These are phyloP conservation scores for Physocladia obscura DNA, from an alignment of 192 early-diverging fungal genomes.

Conservation along the genomic window DNA sequence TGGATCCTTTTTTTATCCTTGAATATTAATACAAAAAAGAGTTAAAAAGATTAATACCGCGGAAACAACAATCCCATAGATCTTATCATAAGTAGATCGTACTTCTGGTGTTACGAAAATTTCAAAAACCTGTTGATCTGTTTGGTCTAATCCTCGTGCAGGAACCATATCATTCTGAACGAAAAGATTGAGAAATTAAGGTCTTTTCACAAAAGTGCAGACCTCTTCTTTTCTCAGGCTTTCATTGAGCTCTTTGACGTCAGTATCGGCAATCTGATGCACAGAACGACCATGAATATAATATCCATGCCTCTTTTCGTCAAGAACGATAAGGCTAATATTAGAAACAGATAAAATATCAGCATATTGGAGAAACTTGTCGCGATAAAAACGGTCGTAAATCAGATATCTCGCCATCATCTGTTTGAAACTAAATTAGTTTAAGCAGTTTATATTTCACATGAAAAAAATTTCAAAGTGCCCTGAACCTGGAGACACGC, in stretches of 20 bases:
- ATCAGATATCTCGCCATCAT: conserved; percentile 28
- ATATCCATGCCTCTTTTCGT: conserved; percentile 60
- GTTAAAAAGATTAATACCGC: too few species aligned
- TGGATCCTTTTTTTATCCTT: conserved; percentile 11
- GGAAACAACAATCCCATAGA: conserved; percentile 38
- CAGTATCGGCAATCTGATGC: conserved; percentile 48
- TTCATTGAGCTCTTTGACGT: conserved; percentile 45
- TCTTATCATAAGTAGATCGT: conserved; percentile 43
- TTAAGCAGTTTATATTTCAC: not conserved
- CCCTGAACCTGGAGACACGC: conserved; percentile 44
- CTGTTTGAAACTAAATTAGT: conserved; percentile 5
- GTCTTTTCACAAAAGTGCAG: too few species aligned
- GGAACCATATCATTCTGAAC: conserved; percentile 53
- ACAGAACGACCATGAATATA: conserved; percentile 57
- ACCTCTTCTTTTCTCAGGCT: conserved; percentile 50
- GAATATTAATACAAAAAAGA: too few species aligned
- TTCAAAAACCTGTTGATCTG: conserved; percentile 55
- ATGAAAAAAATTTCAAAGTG: not conserved
- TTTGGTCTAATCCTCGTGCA: conserved; percentile 44
- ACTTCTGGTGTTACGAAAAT: conserved; percentile 44
- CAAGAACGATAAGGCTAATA: conserved; percentile 49
- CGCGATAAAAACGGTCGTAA: conserved; percentile 52
- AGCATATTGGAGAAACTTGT: conserved; percentile 50
- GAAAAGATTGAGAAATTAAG: not conserved
- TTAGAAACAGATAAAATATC: conserved; percentile 57